Base-by-base conservation (phyloP, 768 basidiomycete species). In the Hemileccinum rubropunctum region DNA sequence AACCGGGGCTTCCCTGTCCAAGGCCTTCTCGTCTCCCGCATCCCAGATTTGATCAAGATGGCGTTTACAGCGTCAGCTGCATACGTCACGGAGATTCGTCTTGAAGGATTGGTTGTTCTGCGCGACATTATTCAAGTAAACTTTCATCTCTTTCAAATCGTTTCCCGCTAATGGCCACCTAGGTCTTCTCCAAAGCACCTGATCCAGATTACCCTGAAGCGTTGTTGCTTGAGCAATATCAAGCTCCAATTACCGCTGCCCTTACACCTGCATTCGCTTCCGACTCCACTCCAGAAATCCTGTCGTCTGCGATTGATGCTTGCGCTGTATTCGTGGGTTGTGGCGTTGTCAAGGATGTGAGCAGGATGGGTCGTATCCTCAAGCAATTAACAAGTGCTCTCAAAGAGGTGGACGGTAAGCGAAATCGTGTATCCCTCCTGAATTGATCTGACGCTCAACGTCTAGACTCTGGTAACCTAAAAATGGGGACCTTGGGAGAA, bases 1-100 rank as follows among this genome's bases (percentile, higher is more conserved):
- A 74, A 68, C 37, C 72, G 77, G 21, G 85, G 88, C 1, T 56
- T 88, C 7, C 70, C 80, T 3, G 63, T 76, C 4, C 73, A 79
- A 7, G 80, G 82, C 1, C 74, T 98, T 40, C 75, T 99, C 15
- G 86, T 90, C 34, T 85, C 88, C 15, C 82, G 94, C 17, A 83
- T 98, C 8, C 84, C 88, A 6, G 97, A 99, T 69, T 74, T 99
- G 50, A 95, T 99, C 69, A 91, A 81, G 71, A 97, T 98, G 87
- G 95, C 97, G 0, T 98, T 99, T 66, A 95, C 92, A 12, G 95
- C 97, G 1, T 94, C 93, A 14, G 91, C 95, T 0, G 94, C 97
- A 4, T 91, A 97, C 64, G 94, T 98, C 28, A 94, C 91, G 9
- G 93, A 98, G 65, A 98, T 98, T 54, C 80, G 95, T 30, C 71